These are phyloP conservation scores for Trichoderma koningiopsis DNA, from an alignment of 2,329 filamentous ascomycete genomes.

Conservation along the genomic window DNA sequence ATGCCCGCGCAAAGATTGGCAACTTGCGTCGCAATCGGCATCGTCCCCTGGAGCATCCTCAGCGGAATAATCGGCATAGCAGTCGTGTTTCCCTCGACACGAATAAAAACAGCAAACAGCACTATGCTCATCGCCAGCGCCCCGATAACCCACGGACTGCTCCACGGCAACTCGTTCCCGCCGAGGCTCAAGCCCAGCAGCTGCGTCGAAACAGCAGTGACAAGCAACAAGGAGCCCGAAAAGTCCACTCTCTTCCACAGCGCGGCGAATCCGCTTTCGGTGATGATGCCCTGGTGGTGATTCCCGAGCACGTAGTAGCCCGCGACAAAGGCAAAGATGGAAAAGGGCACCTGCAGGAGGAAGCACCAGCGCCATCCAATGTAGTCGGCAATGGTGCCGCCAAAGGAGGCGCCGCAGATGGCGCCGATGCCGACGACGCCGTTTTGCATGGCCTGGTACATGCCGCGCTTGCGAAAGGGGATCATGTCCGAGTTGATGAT, in stretches of 20 bases:
- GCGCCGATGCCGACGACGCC: conserved; percentile 63
- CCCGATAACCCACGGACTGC: conserved; percentile 49
- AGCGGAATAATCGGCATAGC: conserved; percentile 59
- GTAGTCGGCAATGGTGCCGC: conserved; percentile 63
- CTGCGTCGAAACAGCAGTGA: conserved; percentile 60
- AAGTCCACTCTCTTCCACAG: conserved; percentile 61
- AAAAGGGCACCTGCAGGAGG: conserved; percentile 62
- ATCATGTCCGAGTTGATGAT: conserved; percentile 67
- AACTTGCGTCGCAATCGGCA: conserved; percentile 57
- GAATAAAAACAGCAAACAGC: conserved; percentile 49
- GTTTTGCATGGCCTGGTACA: conserved; percentile 65
- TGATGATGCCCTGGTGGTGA: conserved; percentile 28
- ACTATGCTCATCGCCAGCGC: conserved; percentile 48
- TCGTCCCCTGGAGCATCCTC: conserved; percentile 56
- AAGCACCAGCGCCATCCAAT: conserved; percentile 72
- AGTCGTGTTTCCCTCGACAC: conserved; percentile 51
- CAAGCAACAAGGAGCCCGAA: conserved; percentile 57
- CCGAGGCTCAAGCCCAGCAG: conserved; percentile 58
- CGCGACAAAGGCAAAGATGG: conserved; percentile 54
- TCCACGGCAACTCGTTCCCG: conserved; percentile 58
- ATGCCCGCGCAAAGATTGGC: conserved; percentile 63
- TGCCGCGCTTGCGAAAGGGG: conserved; percentile 55
- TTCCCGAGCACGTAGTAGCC: conserved; percentile 53
- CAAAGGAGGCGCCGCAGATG: conserved; percentile 64
- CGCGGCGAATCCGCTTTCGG: conserved; percentile 38